Base-by-base conservation (phyloP, 768 basidiomycete species). In the Phlebiopsis gigantea region DNA sequence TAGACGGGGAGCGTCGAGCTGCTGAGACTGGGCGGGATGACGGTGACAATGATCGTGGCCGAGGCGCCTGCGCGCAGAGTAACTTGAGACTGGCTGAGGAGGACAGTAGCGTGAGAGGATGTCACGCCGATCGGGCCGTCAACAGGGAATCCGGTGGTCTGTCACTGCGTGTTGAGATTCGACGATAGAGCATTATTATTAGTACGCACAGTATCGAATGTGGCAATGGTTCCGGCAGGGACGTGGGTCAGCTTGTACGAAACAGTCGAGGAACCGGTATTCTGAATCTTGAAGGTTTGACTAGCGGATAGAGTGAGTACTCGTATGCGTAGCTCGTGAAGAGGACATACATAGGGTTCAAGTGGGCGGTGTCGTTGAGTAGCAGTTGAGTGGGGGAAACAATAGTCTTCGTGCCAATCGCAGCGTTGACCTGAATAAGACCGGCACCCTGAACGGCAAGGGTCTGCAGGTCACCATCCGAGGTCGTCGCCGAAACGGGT, bases 291-390 rank as follows among this genome's bases (percentile, higher is more conserved):
- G 67, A 80, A 78, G 4, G 67, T 72, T 66, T 79, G 77, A 4
- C 79, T 79, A 39, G 61, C 4, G 25, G 22, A 10, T 14, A 28
- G 2, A 3, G 46, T 56, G 22, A 58, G 34, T 14, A n/a, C 42
- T 19, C 43, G 10, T 21, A 21, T 26, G 1, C 39, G 9, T 25
- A 26, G 46, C 19, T 5, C 44, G 68, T 60, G 17, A 55, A 25
- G 56, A 41, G 7, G 21, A 68, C 75, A 34, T 64, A 77, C 76
- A 64, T 52, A 19, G 66, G 66, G 46, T 72, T 67, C 63, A 80
- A 78, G 62, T 82, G 71, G 14, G 77, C 73, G 1, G 83, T 85
- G 65, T 85, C 84, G 59, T 87, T 86, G 45, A 86, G 68, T 30
- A 78, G 58, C 21, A 85, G 69, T 61, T 83, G 76, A 12, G 75